Conservation (phyloP, 345 rosid species). For the Eucalyptus marginata region DNA sequence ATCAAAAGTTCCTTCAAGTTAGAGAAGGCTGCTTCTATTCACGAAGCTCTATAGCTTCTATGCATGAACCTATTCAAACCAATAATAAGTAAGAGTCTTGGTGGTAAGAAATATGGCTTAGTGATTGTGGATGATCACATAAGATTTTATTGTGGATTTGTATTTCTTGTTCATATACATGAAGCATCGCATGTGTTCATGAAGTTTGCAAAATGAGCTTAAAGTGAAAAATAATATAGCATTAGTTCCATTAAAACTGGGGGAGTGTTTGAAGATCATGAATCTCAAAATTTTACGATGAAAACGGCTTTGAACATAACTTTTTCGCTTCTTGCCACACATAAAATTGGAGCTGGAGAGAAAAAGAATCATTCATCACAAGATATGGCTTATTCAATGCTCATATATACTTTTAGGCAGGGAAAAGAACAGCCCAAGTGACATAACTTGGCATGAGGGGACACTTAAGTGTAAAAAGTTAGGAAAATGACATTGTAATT, state of each 20-base stretch:
- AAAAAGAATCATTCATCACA: background rate
- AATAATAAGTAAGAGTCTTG: background rate
- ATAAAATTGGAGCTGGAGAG: background rate
- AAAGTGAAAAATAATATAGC: background rate
- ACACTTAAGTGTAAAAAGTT: too few species aligned
- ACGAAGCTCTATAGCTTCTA: background rate
- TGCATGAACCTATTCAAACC: background rate
- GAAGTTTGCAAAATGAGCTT: background rate
- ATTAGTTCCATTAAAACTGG: background rate
- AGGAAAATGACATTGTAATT: too few species aligned
- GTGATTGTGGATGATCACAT: background rate
- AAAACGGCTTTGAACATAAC: background rate
- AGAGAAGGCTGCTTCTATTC: background rate
- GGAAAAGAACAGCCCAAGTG: too few species aligned
- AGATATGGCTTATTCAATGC: background rate
- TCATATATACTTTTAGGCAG: background rate
- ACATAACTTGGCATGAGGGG: fast-evolving
- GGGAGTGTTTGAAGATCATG: background rate
- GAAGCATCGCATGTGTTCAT: background rate
- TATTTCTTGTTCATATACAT: too few species aligned
- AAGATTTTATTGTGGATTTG: background rate
- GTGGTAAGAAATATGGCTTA: background rate
- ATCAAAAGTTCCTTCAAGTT: background rate
- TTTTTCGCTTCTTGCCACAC: too few species aligned
- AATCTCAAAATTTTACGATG: background rate